Conservation (phyloP, 805 yeast genomes). For the Saturnispora hagleri region DNA sequence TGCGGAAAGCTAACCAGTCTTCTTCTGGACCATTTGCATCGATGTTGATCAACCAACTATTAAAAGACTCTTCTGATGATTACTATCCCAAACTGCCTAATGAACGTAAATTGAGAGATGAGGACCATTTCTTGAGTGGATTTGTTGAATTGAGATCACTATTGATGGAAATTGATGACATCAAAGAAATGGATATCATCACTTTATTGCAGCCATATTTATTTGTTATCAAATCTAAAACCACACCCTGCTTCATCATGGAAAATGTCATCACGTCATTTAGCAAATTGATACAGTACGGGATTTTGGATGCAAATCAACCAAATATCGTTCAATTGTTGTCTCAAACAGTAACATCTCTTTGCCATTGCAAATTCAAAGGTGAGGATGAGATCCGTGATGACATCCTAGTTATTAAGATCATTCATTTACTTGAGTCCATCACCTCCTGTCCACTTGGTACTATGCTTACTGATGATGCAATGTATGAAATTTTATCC, state of each 20-base stretch:
- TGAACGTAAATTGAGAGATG: constrained; percentile 27
- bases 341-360: constrained; percentile 58
- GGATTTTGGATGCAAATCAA: constrained; percentile 49
- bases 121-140: constrained; percentile 59
- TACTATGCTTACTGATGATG: constrained; percentile 63
- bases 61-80: constrained; percentile 24
- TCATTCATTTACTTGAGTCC: constrained; percentile 61
- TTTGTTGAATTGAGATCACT: constrained; percentile 72
- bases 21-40: constrained; percentile 69
- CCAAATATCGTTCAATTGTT: constrained; percentile 48
- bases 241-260: constrained; percentile 82
- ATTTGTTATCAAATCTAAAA: constrained; percentile 70
- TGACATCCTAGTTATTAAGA: constrained; percentile 82
- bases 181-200: constrained; percentile 55
- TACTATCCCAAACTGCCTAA: constrained; percentile 16
- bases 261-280: constrained; percentile 70
- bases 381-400: constrained; percentile 89
- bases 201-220: constrained; percentile 82
- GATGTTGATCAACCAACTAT: constrained; percentile 52
- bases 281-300: constrained; percentile 61
- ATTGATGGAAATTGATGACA: constrained; percentile 42
- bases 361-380: constrained; percentile 92
- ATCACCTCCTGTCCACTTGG: constrained; percentile 61
- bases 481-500: constrained; percentile 80
- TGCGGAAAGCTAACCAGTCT: constrained; percentile 78